Conservation (phyloP, 73 alveolate species). For the Symbiodinium pilosum region DNA sequence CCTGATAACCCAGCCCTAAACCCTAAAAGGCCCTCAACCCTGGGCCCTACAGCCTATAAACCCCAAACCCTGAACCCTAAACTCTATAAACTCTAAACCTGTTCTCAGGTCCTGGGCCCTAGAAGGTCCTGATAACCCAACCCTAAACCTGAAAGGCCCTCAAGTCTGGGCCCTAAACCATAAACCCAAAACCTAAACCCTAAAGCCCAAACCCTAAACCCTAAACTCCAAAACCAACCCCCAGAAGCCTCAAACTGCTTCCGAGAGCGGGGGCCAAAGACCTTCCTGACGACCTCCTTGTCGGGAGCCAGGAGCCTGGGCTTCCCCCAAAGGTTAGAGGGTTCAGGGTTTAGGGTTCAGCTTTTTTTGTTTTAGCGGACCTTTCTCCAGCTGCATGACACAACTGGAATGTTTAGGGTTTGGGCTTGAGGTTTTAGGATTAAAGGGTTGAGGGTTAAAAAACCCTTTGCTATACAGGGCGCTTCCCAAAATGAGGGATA, state of each 20-base stretch:
- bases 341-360: not conserved
- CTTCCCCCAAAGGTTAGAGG: not conserved
- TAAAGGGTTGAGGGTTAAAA: not conserved
- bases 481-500: not conserved
- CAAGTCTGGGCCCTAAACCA: too few species aligned
- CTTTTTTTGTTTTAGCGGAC: not conserved
- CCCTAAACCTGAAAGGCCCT: too few species aligned
- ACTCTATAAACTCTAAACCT: too few species aligned
- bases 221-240: not conserved
- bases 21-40: not conserved
- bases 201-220: not conserved
- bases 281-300: not conserved
- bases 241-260: conserved; percentile 48
- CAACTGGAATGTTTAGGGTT: not conserved
- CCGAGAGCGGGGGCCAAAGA: conserved; percentile 69
- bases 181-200: not conserved
- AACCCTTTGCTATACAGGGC: not conserved
- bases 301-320: conserved; percentile 48
- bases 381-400: too few species aligned
- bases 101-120: not conserved
- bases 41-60: not conserved
- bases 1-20: not conserved
- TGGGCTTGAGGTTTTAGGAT: not conserved
- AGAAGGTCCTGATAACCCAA: not conserved
- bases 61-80: not conserved